Evolutionary conservation across 768 basidiomycete species (phyloP).

Genomic region (Brasilioporus rufonigricans): DNA sequence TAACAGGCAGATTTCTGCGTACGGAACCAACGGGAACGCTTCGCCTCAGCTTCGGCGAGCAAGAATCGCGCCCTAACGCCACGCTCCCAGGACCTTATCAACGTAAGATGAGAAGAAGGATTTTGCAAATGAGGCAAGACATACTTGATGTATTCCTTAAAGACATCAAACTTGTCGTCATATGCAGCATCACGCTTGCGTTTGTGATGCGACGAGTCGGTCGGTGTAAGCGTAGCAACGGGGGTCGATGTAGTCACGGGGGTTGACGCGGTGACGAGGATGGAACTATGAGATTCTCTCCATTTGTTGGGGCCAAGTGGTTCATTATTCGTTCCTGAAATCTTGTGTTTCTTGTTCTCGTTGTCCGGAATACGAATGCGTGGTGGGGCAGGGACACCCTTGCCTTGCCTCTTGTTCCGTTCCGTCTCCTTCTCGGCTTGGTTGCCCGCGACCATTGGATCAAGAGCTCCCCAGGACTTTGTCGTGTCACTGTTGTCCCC

Average conservation of each 20-base stretch:
- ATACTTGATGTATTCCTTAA: conserved; percentile 32
- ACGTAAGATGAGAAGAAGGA: background rate
- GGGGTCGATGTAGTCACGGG: conserved; percentile 12
- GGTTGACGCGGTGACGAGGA: conserved; percentile 4
- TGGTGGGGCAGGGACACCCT: conserved; percentile 19
- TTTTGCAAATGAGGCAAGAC: conserved; percentile 1
- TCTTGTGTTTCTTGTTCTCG: conserved; percentile 13
- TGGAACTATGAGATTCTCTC: conserved; percentile 10
- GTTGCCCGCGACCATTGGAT: conserved; percentile 10
- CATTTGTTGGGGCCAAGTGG: conserved; percentile 15
- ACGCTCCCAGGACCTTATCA: conserved; percentile 29
- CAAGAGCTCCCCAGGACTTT: conserved; percentile 3
- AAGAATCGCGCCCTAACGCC: conserved; percentile 26
- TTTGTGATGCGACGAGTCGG: conserved; percentile 19
- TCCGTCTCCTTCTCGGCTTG: background rate
- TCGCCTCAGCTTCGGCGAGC: conserved; percentile 28
- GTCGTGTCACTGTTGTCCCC: conserved; percentile 2
- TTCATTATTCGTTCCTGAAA: conserved; percentile 25
- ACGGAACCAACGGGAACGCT: conserved; percentile 29
- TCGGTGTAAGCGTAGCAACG: conserved; percentile 12
- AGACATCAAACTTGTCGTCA: conserved; percentile 24
- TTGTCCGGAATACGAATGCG: conserved; percentile 23
- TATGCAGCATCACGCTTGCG: conserved; percentile 23
- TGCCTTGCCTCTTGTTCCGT: conserved; percentile 12
- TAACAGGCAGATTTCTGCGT: conserved; percentile 31